Evolutionary conservation across 345 rosid species (phyloP).

Genomic region (Brassica incana): DNA sequence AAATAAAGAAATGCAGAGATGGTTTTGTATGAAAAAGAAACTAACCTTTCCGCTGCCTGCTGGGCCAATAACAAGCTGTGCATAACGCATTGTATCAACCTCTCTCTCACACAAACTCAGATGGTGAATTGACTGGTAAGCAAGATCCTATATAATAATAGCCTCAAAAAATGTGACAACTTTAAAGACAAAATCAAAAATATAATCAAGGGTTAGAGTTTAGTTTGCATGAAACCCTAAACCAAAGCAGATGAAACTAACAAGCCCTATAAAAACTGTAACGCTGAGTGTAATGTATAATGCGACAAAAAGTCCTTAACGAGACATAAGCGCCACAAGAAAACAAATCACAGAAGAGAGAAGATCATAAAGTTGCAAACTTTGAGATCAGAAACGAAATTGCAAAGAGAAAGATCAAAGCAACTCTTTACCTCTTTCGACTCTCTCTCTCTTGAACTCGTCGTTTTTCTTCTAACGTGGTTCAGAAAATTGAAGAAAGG

Average conservation of each 20-base stretch:
- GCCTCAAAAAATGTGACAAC: neutral
- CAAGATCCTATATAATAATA: neutral
- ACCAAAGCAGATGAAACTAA: neutral
- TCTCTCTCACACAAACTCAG: conserved; percentile 1
- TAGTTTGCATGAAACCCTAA: neutral
- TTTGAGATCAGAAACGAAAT: neutral
- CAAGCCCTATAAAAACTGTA: neutral
- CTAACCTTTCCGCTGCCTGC: conserved; percentile 7
- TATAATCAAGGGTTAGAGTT: neutral
- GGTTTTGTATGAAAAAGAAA: neutral
- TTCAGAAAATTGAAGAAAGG: neutral
- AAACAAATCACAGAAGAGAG: neutral
- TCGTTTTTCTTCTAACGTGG: neutral
- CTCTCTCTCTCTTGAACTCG: neutral
- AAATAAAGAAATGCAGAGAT: too few relatives aligned
- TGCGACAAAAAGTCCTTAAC: neutral
- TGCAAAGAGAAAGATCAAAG: neutral
- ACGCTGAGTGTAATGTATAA: conserved; percentile 10
- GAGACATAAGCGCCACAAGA: neutral
- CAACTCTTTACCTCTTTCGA: neutral
- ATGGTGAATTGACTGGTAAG: neutral
- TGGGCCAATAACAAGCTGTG: conserved; percentile 9
- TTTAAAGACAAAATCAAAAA: neutral
- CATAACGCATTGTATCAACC: conserved; percentile 3
- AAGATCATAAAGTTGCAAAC: neutral